Percentiles rank a stretch among this genome's conserved stretches.
phyloP scores from a whole-genome alignment of 2,329 filamentous ascomycete genomes.

The Aspergillus floridensis region DNA sequence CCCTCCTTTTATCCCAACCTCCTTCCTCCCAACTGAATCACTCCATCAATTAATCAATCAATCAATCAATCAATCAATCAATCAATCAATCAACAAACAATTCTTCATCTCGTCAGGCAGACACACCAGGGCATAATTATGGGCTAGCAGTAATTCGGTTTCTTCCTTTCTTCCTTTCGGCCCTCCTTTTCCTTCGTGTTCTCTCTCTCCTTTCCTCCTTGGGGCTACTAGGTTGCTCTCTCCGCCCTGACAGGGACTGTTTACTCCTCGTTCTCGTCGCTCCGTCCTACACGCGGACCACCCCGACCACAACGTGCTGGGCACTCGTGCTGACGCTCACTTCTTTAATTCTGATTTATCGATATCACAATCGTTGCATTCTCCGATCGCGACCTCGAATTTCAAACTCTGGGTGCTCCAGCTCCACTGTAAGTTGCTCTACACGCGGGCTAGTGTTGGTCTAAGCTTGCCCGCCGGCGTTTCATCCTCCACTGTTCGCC shows the following conservation, averaged over 20 bases:
- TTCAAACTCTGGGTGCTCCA: conserved; percentile 8
- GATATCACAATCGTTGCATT: not conserved
- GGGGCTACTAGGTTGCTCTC: not conserved
- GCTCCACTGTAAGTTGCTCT: not conserved
- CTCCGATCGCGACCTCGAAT: not conserved
- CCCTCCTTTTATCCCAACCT: not conserved
- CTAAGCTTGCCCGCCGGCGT: conserved; percentile 18
- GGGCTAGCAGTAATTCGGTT: not conserved
- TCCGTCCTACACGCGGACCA: not conserved
- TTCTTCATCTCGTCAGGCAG: not conserved
- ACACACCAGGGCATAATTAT: not conserved
- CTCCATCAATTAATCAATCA: too few relatives aligned
- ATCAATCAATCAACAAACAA: not conserved
- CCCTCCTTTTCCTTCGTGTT: not conserved
- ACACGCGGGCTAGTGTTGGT: conserved; percentile 1
- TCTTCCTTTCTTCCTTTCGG: not conserved
- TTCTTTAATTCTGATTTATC: not conserved
- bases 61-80: not conserved
- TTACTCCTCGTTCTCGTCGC: not conserved
- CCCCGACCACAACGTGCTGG: not conserved
- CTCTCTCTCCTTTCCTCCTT: not conserved
- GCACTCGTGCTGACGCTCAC: not conserved
- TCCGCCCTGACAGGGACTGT: not conserved
- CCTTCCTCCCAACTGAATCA: not conserved
- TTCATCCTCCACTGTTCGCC: conserved; percentile 17